Base-by-base conservation (phyloP, 805 yeast species). In the Isabelozyma rhagii region DNA sequence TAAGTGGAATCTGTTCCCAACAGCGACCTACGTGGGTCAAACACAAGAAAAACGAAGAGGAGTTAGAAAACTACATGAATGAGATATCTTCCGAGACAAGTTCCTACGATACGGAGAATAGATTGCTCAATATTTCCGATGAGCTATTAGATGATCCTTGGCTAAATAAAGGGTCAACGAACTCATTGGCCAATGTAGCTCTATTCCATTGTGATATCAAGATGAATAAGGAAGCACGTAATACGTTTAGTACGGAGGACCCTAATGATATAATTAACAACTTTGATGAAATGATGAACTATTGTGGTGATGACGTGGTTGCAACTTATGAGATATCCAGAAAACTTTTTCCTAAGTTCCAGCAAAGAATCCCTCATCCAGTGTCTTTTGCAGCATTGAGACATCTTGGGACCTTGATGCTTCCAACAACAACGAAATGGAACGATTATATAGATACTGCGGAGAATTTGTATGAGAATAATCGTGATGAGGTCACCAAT, bases 1-100 rank as follows among this genome's bases (percentile, higher is more conserved):
- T 84, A 0, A 82, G 86, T 46, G 99, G 99, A 0, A 85, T 94
- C 80, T 89, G 97, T 64, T 89, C 97, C 2, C 83, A 89, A 57
- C 99, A 94, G 61, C 69, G 98, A 52, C 86, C 90, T 0, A 75
- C 79, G 14, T 94, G 94, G 88, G 64, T 80, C 57, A 83, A 80
- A 51, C 83, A 79, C 57, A 75, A 71, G 41, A 84, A 77, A 53
- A 68, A 66, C 44, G 58, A 61, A 39, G 55, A 56, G n/a, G 56
- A 50, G 7, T 55, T 55, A 17, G 54, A 54, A 38, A 15, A 43
- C 21, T 55, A 49, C 18, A 53, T 51, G 41, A 55, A 31, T 52
- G 58, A 41, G 13, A 63, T 59, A 3, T 49, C 52, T 15, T 51
- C 53, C 41, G 47, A 39, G 17, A 10, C 45, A 10, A 52, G 52